Conservation (phyloP, 495 filamentous ascomycete species). For the Podospora pseudopauciseta region DNA sequence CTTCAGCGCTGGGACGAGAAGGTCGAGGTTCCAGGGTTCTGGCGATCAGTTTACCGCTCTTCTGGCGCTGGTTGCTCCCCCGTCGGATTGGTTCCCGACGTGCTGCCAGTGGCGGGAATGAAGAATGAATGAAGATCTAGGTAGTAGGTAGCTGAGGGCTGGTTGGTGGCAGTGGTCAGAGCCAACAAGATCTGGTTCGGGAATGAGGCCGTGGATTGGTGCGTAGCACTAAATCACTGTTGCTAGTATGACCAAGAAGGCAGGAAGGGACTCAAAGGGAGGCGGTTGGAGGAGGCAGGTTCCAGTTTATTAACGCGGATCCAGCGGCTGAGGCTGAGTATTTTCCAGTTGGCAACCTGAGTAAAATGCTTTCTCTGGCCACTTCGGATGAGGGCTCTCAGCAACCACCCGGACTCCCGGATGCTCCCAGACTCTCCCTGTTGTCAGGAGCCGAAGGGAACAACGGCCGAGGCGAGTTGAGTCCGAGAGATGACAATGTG, state of each 20-base stretch:
- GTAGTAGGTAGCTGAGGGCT: neutral
- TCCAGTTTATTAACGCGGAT: conserved; percentile 8
- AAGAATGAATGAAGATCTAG: neutral
- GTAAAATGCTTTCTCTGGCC: neutral
- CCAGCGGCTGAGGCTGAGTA: conserved; percentile 14
- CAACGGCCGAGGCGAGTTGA: neutral
- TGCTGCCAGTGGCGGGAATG: too few species aligned
- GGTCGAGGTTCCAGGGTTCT: neutral
- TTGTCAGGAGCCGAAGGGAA: neutral
- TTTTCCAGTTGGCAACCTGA: neutral
- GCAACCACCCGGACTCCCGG: neutral
- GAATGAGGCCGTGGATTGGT: too few species aligned
- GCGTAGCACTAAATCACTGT: neutral
- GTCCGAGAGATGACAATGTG: neutral
- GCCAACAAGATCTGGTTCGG: neutral
- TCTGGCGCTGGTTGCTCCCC: neutral
- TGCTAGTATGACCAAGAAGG: neutral
- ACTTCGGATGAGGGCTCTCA: neutral
- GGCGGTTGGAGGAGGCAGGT: conserved; percentile 1
- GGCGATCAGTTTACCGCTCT: conserved; percentile 3
- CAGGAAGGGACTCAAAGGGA: conserved; percentile 1
- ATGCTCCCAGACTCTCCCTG: neutral
- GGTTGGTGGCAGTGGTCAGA: neutral
- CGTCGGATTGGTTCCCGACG: neutral
- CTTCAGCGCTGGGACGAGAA: neutral